Percentiles rank a stretch among this genome's conserved stretches.
Conservation (phyloP, 495 filamentous ascomycete species). For the Astrocystis sublimbata region DNA sequence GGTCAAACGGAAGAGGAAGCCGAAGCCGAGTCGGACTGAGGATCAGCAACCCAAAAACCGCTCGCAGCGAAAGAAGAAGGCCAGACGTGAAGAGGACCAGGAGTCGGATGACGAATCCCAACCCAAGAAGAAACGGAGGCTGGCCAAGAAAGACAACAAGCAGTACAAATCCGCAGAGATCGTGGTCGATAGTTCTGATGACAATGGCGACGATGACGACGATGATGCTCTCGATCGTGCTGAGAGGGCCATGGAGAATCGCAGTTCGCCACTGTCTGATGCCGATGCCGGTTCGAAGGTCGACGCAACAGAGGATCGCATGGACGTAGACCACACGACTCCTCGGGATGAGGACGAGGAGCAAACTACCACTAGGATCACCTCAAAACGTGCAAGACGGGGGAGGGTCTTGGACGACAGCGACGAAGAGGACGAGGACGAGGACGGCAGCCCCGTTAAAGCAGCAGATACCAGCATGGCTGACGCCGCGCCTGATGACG, state of each 20-base stretch:
- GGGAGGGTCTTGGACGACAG: slow-evolving; percentile 49
- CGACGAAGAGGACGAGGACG: slow-evolving; percentile 47
- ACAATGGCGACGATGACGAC: slow-evolving; percentile 30
- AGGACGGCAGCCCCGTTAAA: slow-evolving; percentile 21
- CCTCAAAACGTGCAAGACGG: slow-evolving; percentile 36
- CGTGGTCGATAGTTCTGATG: slow-evolving; percentile 67
- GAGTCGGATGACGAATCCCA: slow-evolving; percentile 47
- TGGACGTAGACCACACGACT: slow-evolving; percentile 40
- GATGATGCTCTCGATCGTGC: slow-evolving; percentile 45
- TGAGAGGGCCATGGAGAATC: slow-evolving; percentile 39
- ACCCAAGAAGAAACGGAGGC: slow-evolving; percentile 62
- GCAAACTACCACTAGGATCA: slow-evolving; percentile 24
- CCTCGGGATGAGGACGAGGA: slow-evolving; percentile 42
- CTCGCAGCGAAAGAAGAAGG: slow-evolving; percentile 69
- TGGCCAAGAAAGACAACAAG: slow-evolving; percentile 52
- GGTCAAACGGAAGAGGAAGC: slow-evolving; percentile 68
- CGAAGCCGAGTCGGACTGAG: slow-evolving; percentile 40
- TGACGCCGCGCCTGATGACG: slow-evolving; percentile 37
- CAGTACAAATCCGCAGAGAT: slow-evolving; percentile 83
- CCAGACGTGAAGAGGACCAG: slow-evolving; percentile 54
- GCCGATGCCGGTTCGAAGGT: slow-evolving; percentile 28
- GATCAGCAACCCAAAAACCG: slow-evolving; percentile 47
- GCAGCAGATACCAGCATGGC: slow-evolving; percentile 39
- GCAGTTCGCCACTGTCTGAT: slow-evolving; percentile 27
- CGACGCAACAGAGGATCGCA: slow-evolving; percentile 29